These are phyloP conservation scores for Stereocaulon alpinum DNA, from an alignment of 495 filamentous ascomycete genomes.

Conservation along the genomic window DNA sequence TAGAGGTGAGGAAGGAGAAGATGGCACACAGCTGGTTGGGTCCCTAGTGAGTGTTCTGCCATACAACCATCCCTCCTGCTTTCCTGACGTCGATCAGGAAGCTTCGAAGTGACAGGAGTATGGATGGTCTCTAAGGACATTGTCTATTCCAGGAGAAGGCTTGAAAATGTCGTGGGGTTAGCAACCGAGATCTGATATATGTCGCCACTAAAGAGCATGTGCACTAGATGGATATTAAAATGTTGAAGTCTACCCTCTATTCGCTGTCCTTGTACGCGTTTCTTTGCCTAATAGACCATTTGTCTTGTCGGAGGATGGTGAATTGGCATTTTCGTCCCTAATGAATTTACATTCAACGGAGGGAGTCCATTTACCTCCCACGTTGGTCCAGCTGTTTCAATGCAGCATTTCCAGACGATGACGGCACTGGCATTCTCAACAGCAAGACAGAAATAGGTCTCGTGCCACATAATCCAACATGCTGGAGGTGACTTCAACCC, in stretches of 20 bases:
- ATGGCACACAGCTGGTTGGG: neutral
- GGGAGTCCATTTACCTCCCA: conserved; percentile 24
- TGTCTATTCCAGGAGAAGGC: neutral
- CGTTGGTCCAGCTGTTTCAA: conserved; percentile 26
- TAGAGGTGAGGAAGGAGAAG: neutral
- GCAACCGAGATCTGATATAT: neutral
- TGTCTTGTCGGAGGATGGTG: conserved; percentile 4
- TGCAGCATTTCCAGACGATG: conserved; percentile 28
- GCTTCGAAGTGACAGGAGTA: neutral
- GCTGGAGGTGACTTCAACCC: conserved; percentile 36
- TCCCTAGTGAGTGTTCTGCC: neutral
- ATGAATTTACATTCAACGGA: conserved; percentile 15
- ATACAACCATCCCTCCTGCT: neutral
- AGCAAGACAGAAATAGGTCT: conserved; percentile 41
- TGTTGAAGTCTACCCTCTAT: too few species aligned
- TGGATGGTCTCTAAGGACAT: neutral
- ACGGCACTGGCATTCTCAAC: conserved; percentile 31
- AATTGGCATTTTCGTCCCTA: neutral
- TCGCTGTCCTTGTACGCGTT: neutral
- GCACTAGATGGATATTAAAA: neutral
- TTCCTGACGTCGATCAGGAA: neutral
- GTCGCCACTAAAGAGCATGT: neutral
- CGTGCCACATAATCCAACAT: conserved; percentile 30
- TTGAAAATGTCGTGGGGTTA: neutral
- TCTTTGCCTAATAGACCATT: conserved; percentile 5